phyloP scores from a whole-genome alignment of 2,329 filamentous ascomycete genomes.

The Ophiostoma ulmi region DNA sequence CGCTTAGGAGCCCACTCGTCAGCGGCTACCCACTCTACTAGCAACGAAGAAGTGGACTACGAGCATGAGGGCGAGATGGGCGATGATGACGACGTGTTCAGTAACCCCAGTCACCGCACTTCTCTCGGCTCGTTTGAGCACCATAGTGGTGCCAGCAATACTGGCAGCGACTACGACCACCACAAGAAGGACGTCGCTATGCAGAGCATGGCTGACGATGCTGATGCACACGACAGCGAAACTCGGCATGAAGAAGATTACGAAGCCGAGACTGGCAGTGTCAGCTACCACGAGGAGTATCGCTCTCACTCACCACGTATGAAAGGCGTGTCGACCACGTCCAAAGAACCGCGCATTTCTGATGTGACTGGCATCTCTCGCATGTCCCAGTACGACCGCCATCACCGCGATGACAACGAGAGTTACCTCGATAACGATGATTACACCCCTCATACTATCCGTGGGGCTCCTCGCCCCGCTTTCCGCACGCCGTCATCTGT shows the following conservation, averaged over 20 bases:
- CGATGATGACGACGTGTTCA: conserved; percentile 51
- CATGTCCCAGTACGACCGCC: conserved; percentile 48
- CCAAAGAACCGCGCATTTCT: conserved; percentile 39
- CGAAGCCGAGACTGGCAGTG: conserved; percentile 29
- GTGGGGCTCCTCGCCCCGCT: conserved; percentile 55
- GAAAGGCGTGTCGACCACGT: conserved; percentile 9
- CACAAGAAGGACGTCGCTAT: conserved; percentile 24
- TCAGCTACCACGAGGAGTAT: conserved; percentile 18
- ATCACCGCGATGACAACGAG: conserved; percentile 40
- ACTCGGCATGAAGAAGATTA: conserved; percentile 21
- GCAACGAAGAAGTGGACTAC: conserved; percentile 23
- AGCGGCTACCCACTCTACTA: neutral
- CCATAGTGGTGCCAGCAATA: conserved; percentile 23
- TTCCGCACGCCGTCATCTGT: conserved; percentile 67
- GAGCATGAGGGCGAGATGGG: conserved; percentile 35
- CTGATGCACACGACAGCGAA: conserved; percentile 19
- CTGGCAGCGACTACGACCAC: conserved; percentile 20
- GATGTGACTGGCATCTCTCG: conserved; percentile 48
- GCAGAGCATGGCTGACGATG: conserved; percentile 28
- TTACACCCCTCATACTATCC: conserved; percentile 48
- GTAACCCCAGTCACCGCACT: conserved; percentile 52
- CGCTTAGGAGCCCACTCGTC: neutral
- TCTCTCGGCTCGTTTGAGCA: conserved; percentile 49
- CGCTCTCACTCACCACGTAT: conserved; percentile 16
- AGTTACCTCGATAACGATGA: conserved; percentile 37